Percentiles rank a stretch among this genome's conserved stretches.
phyloP scores from a whole-genome alignment of 2,329 filamentous ascomycete genomes.

The Ophiocordyceps camponoti-saundersi region DNA sequence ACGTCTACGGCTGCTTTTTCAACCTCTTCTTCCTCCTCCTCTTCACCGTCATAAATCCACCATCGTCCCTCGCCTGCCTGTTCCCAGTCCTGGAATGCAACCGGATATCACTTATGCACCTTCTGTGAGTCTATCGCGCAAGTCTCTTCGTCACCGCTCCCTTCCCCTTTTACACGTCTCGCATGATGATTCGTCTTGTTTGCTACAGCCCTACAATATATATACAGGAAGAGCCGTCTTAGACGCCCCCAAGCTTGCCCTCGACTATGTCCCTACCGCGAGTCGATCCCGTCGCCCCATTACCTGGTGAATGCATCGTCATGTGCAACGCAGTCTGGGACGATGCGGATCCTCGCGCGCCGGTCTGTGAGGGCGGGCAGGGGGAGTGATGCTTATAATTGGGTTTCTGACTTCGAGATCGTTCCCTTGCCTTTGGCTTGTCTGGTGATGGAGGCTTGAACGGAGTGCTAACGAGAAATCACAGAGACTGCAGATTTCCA shows the following conservation, averaged over 20 bases:
- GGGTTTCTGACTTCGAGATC: conserved; percentile 26
- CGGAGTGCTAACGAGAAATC: neutral
- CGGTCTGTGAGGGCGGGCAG: conserved; percentile 14
- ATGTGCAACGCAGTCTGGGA: conserved; percentile 12
- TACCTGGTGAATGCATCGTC: conserved; percentile 13
- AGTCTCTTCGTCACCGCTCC: neutral
- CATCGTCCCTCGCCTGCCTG: neutral
- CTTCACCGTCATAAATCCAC: too few relatives aligned
- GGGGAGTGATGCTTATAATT: conserved; percentile 27
- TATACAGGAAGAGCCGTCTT: conserved; percentile 30
- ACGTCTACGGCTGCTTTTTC: too few relatives aligned
- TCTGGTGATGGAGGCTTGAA: neutral
- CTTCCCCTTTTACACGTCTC: conserved; percentile 4
- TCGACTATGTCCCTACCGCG: neutral
- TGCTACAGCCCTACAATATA: conserved; percentile 18
- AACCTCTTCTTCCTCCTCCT: too few relatives aligned
- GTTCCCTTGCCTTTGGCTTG: neutral
- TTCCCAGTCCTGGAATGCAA: too few relatives aligned
- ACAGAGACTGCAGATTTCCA: neutral
- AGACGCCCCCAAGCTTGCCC: conserved; percentile 16
- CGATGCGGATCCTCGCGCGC: conserved; percentile 6
- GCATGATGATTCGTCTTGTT: conserved; percentile 26
- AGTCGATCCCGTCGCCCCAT: conserved; percentile 6
- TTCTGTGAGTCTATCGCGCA: too few relatives aligned
- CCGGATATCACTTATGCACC: too few relatives aligned